A percentile compares a stretch with the other conserved stretches of the same genome.
These are phyloP conservation scores for Kazachstania bromeliacearum DNA, from an alignment of 805 yeast species.

Conservation along the genomic window DNA sequence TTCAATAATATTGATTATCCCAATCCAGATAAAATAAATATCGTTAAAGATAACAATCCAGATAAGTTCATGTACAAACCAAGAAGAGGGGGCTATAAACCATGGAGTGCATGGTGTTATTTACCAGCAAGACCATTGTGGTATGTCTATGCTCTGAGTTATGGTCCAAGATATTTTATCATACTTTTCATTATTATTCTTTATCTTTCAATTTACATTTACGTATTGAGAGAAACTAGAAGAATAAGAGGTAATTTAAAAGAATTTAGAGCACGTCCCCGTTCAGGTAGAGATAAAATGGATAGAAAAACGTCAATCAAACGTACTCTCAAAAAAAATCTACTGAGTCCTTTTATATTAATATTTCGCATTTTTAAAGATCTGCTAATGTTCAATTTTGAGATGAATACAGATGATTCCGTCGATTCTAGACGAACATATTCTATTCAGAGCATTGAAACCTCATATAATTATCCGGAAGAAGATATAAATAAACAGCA, in stretches of 20 bases:
- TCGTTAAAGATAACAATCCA: slow-evolving; percentile 20
- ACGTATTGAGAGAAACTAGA: slow-evolving; percentile 56
- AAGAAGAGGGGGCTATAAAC: slow-evolving; percentile 43
- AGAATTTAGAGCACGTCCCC: too few relatives aligned
- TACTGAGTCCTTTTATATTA: too few relatives aligned
- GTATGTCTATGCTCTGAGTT: slow-evolving; percentile 64
- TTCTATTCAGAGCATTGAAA: too few relatives aligned
- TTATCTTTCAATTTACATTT: slow-evolving; percentile 62
- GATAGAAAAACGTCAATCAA: too few relatives aligned
- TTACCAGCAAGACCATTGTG: slow-evolving; percentile 63
- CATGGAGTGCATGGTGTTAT: slow-evolving; percentile 70
- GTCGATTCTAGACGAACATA: too few relatives aligned
- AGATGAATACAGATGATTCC: too few relatives aligned
- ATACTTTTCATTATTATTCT: slow-evolving; percentile 52
- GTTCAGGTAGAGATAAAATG: too few relatives aligned
- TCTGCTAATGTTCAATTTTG: too few relatives aligned
- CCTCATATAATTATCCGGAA: too few relatives aligned
- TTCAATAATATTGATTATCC: slow-evolving; percentile 13
- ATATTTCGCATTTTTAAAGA: too few relatives aligned
- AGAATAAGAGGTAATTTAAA: slow-evolving; percentile 37
- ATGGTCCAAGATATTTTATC: slow-evolving; percentile 73
- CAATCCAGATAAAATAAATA: slow-evolving; percentile 12
- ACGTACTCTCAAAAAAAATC: too few relatives aligned
- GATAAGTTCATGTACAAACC: slow-evolving; percentile 16
- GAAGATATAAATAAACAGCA: too few relatives aligned